phyloP scores from a whole-genome alignment of 768 basidiomycete species.

The Suillus alpinus region DNA sequence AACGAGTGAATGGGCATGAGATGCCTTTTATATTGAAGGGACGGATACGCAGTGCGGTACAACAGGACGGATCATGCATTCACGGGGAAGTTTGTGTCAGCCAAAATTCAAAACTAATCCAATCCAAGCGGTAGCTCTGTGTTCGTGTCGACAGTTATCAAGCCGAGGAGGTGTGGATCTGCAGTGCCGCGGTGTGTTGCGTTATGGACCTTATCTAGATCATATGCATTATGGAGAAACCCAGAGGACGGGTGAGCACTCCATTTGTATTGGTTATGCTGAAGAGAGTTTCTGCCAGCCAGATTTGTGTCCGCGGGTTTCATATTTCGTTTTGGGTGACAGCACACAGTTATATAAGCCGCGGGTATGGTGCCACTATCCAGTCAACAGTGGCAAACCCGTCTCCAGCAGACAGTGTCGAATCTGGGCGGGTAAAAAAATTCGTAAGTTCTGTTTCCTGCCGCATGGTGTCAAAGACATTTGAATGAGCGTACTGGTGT shows the following conservation, averaged over 20 bases:
- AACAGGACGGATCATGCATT: neutral
- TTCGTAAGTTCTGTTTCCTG: neutral
- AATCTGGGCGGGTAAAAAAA: neutral
- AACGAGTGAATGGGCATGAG: neutral
- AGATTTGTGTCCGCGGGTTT: neutral
- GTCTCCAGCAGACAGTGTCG: neutral
- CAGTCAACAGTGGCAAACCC: neutral
- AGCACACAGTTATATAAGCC: neutral
- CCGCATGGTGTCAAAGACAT: neutral
- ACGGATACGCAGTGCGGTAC: neutral
- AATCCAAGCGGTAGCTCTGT: neutral
- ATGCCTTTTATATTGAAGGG: constrained; percentile 18
- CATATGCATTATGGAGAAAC: neutral
- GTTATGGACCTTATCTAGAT: neutral
- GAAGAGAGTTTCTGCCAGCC: neutral
- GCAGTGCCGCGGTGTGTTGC: neutral
- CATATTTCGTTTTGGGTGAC: neutral
- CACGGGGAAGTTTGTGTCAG: neutral
- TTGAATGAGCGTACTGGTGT: neutral
- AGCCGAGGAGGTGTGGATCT: neutral
- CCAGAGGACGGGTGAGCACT: neutral
- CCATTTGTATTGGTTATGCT: neutral
- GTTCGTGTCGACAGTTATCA: neutral
- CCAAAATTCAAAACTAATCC: neutral
- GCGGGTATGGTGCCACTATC: no score